phyloP scores from a whole-genome alignment of 208 protist species.

The Leishmania tropica region DNA sequence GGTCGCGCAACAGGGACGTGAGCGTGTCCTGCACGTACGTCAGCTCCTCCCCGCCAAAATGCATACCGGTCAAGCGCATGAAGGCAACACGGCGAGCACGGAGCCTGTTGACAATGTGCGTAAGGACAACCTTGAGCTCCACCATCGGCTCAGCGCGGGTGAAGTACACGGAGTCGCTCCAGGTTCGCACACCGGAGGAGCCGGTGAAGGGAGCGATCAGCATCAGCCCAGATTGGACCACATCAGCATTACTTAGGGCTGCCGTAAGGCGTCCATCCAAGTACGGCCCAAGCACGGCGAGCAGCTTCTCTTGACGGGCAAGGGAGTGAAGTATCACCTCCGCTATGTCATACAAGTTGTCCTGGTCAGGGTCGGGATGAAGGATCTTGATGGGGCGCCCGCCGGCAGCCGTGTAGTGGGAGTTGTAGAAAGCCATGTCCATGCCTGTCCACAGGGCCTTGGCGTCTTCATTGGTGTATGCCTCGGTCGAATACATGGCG shows the following conservation, averaged over 20 bases:
- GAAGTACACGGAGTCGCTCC: conserved; percentile 45
- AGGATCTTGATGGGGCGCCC: conserved; percentile 26
- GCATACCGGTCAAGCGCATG: conserved; percentile 50
- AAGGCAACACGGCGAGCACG: conserved; percentile 43
- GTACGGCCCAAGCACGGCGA: conserved; percentile 33
- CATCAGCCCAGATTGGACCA: conserved; percentile 27
- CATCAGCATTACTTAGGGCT: conserved; percentile 10
- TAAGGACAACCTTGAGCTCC: conserved; percentile 39
- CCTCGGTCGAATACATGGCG: conserved; percentile 9
- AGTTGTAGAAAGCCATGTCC: conserved; percentile 29
- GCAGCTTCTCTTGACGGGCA: not conserved
- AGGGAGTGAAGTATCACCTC: not conserved
- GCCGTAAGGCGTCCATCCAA: conserved; percentile 13
- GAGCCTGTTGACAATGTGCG: conserved; percentile 30
- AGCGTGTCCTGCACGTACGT: not conserved
- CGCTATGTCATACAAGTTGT: not conserved
- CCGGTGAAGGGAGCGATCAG: conserved; percentile 43
- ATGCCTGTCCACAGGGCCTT: conserved; percentile 30
- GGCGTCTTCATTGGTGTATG: not conserved
- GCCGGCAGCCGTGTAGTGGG: conserved; percentile 6
- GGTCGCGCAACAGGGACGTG: not conserved
- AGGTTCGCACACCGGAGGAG: conserved; percentile 37
- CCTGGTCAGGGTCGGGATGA: not conserved
- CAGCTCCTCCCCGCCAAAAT: conserved; percentile 32
- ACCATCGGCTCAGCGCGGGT: conserved; percentile 36